phyloP scores from a whole-genome alignment of 2,329 filamentous ascomycete species.

The Fusarium sp. region DNA sequence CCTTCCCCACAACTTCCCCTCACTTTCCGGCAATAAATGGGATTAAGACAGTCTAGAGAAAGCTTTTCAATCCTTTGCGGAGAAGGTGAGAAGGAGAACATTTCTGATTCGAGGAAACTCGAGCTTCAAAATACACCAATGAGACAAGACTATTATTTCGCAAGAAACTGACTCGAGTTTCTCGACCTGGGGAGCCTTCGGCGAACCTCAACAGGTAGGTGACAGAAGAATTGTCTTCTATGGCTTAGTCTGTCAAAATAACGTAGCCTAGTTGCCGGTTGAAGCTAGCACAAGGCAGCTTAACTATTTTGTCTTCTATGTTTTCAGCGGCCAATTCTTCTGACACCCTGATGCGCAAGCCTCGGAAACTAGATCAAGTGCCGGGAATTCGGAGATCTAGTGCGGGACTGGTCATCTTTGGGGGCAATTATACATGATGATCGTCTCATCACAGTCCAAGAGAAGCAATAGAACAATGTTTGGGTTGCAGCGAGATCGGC shows the following conservation, averaged over 20 bases:
- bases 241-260: too few relatives aligned
- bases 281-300: too few relatives aligned
- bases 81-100: background rate
- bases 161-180: background rate
- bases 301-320: too few relatives aligned
- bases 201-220: background rate
- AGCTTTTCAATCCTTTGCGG: background rate
- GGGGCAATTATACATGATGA: background rate
- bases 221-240: too few relatives aligned
- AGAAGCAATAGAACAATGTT: background rate
- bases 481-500: conserved; percentile 5
- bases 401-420: background rate
- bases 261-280: too few relatives aligned
- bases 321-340: background rate
- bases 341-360: background rate
- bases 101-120: background rate
- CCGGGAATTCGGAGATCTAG: background rate
- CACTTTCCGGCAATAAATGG: conserved; percentile 3
- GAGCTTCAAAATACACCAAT: background rate
- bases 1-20: conserved; percentile 26
- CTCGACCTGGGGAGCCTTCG: background rate
- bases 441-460: background rate
- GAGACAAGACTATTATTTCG: background rate
- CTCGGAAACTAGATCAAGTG: conserved; percentile 19
- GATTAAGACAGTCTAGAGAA: background rate